Percentiles rank a stretch among this genome's conserved stretches.
Conservation (phyloP, 169 alveolate species). For the Plasmodium knowlesi region DNA sequence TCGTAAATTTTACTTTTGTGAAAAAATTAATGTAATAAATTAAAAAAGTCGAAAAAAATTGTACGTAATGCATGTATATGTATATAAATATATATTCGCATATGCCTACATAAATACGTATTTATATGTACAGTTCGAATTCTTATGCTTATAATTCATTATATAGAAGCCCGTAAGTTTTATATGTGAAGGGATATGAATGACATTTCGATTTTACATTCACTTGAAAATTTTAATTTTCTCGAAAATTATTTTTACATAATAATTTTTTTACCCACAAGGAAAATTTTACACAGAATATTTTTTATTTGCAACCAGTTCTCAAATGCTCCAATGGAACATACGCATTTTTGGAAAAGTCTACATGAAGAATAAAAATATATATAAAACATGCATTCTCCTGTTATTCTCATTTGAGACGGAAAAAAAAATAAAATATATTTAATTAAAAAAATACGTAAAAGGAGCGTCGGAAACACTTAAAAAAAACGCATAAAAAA, state of each 20-base stretch:
- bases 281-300: background rate
- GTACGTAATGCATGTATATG: constrained; percentile 8
- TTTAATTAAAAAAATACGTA: background rate
- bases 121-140: constrained; percentile 7
- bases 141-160: background rate
- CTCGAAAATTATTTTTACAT: background rate
- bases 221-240: background rate
- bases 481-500: background rate
- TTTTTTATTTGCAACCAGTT: background rate
- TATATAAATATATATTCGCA: constrained; percentile 15
- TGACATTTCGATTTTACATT: background rate
- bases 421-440: background rate
- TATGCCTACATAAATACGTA: background rate
- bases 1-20: background rate
- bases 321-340: background rate
- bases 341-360: background rate
- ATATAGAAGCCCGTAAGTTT: background rate
- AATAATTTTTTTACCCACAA: constrained; percentile 1
- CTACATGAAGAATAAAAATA: background rate
- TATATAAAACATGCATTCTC: background rate
- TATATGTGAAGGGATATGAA: background rate
- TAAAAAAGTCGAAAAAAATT: background rate
- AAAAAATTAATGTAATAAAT: constrained; percentile 13
- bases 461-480: background rate
- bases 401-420: background rate